These are phyloP conservation scores for Eimeria necatrix DNA, from an alignment of 169 alveolate species.

Conservation along the genomic window DNA sequence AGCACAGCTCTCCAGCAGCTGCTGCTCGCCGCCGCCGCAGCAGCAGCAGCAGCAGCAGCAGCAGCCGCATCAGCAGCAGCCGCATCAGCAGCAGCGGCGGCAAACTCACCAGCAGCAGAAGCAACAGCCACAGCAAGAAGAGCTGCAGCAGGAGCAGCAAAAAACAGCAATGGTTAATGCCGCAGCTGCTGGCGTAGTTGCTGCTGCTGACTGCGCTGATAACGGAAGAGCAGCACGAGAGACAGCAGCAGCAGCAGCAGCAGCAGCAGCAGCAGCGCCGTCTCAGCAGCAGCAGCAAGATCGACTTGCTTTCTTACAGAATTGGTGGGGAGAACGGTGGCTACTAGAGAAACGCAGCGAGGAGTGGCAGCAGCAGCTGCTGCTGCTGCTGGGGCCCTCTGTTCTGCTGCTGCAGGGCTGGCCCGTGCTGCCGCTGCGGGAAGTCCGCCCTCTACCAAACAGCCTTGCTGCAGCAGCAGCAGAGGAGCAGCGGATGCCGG, in stretches of 20 bases:
- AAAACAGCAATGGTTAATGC: background rate
- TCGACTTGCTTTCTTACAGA: constrained; percentile 1
- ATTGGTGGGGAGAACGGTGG: constrained; percentile 68
- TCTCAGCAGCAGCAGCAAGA: constrained; percentile 39
- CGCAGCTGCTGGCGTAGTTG: background rate
- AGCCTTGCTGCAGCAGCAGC: background rate
- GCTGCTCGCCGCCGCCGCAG: constrained; percentile 55
- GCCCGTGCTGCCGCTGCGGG: constrained; percentile 57
- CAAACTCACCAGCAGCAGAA: background rate
- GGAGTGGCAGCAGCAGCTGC: constrained; percentile 72
- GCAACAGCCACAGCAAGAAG: background rate
- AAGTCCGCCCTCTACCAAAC: background rate
- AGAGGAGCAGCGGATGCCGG: background rate
- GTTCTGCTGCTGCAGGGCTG: constrained; percentile 72
- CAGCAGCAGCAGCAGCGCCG: constrained; percentile 10
- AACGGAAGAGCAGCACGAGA: background rate
- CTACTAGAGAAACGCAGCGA: constrained; percentile 52
- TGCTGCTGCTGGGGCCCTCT: constrained; percentile 70
- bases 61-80: constrained; percentile 49
- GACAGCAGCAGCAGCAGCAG: constrained; percentile 15
- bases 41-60: constrained; percentile 22
- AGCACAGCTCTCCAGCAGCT: constrained; percentile 47
- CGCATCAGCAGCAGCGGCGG: background rate
- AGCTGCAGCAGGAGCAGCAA: constrained; percentile 10
- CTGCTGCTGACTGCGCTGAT: background rate